Evolutionary conservation across 2,329 filamentous ascomycete species (phyloP).

Genomic region (Colletotrichum siamense): DNA sequence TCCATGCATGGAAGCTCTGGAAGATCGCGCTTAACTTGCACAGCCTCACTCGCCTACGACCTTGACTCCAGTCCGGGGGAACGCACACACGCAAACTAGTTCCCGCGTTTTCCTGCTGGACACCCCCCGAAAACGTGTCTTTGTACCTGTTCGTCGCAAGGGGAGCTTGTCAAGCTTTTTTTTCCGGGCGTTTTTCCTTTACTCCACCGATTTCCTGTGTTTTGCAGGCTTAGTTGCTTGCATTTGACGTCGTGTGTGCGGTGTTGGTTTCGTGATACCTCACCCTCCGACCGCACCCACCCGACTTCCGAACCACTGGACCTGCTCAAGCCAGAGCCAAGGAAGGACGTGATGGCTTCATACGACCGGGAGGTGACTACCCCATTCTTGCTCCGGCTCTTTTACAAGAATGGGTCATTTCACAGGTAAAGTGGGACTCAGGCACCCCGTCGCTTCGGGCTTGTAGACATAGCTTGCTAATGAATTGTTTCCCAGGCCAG

Average conservation of each 20-base stretch:
- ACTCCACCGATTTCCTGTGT: slow-evolving; percentile 2
- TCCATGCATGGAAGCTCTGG: slow-evolving; percentile 22
- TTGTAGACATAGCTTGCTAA: neutral
- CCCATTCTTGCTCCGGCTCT: slow-evolving; percentile 86
- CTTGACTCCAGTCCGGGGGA: slow-evolving; percentile 19
- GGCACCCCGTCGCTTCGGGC: slow-evolving; percentile 20
- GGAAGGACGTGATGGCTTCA: neutral
- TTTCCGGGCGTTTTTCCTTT: neutral
- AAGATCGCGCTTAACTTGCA: slow-evolving; percentile 23
- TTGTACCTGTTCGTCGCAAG: slow-evolving; percentile 21
- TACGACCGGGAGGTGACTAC: slow-evolving; percentile 71
- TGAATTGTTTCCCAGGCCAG: slow-evolving; percentile 53
- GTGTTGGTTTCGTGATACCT: neutral
- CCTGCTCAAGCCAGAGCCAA: neutral
- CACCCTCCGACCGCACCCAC: neutral
- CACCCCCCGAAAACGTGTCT: slow-evolving; percentile 6
- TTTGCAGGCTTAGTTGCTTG: neutral
- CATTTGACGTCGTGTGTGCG: neutral
- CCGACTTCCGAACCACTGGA: neutral
- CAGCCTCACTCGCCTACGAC: slow-evolving; percentile 23
- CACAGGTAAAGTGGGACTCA: slow-evolving; percentile 60
- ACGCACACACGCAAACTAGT: slow-evolving; percentile 2
- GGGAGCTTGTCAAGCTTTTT: slow-evolving; percentile 19
- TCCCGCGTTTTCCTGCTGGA: neutral
- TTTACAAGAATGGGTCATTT: slow-evolving; percentile 77